Evolutionary conservation across 805 yeast genomes (phyloP), one percentile per base, ranked within the genome.

Genomic region (Wickerhamomyces bisporus): DNA sequence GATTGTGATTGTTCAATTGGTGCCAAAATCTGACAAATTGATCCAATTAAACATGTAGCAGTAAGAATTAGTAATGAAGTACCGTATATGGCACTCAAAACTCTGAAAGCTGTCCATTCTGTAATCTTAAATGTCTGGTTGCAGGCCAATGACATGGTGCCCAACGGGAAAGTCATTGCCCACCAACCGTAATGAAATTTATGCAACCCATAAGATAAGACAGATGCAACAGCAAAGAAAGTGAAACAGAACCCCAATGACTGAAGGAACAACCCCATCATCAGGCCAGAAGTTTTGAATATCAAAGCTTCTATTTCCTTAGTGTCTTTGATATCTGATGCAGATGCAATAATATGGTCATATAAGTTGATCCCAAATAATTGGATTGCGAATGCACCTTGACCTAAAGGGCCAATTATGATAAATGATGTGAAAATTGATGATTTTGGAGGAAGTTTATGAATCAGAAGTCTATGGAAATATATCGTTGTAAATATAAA

Each of bases 101-200:
- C 79, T 45, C 75, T 68, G 59, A 86, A 84, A 1, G 84, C 76
- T 10, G 58, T 52, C 47, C 82, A 54, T 2, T 71, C 71, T 34
- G 73, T 74, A 3, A 71, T 54, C 4, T 43, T 49, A 30, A 66
- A 79, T 15, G 87, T 53, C 48, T 76, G 72, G 9, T 66, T 58
- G 41, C 76, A 70, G 3, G 86, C 76, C 12, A 82, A 56, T 0
- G 81, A 67, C 81, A 85, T 78, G 0, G 94, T 86, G 2, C 96
- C 96, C 49, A 87, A 52, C 4, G 96, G 96, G 79, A 88, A 88
- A 45, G 96, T 84, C 67, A 84, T 74, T 14, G 88, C 79, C 96
- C 96, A 85, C 77, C 78, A 77, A 1, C 75, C 70, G 45, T 68
- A 67, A 21, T 66, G 63, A 62, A 77, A 79, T 24, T 46, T 38